Evolutionary conservation across 495 filamentous ascomycete genomes (phyloP), one percentile per base, ranked within the genome.

Genomic region (Xylaria longipes): DNA sequence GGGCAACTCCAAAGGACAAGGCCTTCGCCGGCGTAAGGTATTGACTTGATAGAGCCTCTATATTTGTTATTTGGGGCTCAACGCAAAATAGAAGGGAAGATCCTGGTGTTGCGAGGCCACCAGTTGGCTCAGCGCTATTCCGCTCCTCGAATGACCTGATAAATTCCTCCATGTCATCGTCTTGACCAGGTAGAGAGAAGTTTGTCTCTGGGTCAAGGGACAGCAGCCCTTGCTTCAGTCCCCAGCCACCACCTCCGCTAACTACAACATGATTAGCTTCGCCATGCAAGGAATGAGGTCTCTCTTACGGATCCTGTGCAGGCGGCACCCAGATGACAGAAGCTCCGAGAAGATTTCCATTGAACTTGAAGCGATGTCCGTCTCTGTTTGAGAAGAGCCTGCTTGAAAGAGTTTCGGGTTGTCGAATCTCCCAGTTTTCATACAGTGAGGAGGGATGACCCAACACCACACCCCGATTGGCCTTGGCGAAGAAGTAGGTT

Each of bases 211-310:
- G 93, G 76, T 97, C 94, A 0, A 97, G 83, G 9, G 93, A 94
- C 7, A 97, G 82, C 15, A 97, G 84, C 5, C 94, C 94, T 68
- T 90, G 89, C 79, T 97, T 97, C 72, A 88, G 83, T 6, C 94
- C 94, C 94, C 94, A 97, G 57, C 94, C 94, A 64, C 94, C 94
- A 71, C 94, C 94, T 27, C 94, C 94, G 78, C 93, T 96, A 68
- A 96, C 89, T 89, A 71, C n/a, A 73, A 46, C 29, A 43, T 22
- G 4, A 41, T 79, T 76, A 71, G 46, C 41, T 68, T 68, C 58
- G 54, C 9, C 20, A 29, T n/a, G 25, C 41, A 54, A 29, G 82
- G 20, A 39, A 9, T 39, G 9, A 43, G 14, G 39, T 27, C 6
- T 35, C 35, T 46, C 86, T 69, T 80, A 88, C 86, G 75, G 50